Evolutionary conservation across 371 early-diverging fungal genomes (phyloP).

Genomic region (Circinella minor): DNA sequence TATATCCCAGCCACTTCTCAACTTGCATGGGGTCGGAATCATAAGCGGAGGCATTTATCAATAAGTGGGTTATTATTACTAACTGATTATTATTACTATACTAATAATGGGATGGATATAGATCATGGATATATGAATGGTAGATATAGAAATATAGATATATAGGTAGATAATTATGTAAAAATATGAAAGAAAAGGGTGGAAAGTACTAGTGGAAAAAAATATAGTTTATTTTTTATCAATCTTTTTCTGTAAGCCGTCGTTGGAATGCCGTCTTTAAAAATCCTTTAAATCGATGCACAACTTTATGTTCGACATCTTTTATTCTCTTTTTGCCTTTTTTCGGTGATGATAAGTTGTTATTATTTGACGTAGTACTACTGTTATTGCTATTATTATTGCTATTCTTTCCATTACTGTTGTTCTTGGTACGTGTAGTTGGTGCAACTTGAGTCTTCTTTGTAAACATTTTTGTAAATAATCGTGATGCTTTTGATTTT

Average conservation of each 20-base stretch:
- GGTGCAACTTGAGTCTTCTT: slow-evolving; percentile 22
- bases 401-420: background rate
- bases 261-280: slow-evolving; percentile 28
- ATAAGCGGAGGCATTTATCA: no score
- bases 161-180: no score
- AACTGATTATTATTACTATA: no score
- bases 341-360: background rate
- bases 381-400: background rate
- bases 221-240: background rate
- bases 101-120: no score
- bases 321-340: slow-evolving; percentile 21
- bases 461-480: slow-evolving; percentile 11
- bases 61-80: no score
- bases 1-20: background rate
- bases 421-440: background rate
- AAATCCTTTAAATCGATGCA: slow-evolving; percentile 21
- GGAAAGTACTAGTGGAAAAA: background rate
- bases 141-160: no score
- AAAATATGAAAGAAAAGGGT: background rate
- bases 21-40: no score
- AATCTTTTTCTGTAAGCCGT: slow-evolving; percentile 6
- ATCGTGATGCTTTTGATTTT: slow-evolving; percentile 10
- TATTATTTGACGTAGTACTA: slow-evolving; percentile 1
- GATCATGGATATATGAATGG: no score
- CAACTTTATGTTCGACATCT: slow-evolving; percentile 19